Evolutionary conservation across 805 yeast species (phyloP).

Genomic region (Blastobotrys attinorum): DNA sequence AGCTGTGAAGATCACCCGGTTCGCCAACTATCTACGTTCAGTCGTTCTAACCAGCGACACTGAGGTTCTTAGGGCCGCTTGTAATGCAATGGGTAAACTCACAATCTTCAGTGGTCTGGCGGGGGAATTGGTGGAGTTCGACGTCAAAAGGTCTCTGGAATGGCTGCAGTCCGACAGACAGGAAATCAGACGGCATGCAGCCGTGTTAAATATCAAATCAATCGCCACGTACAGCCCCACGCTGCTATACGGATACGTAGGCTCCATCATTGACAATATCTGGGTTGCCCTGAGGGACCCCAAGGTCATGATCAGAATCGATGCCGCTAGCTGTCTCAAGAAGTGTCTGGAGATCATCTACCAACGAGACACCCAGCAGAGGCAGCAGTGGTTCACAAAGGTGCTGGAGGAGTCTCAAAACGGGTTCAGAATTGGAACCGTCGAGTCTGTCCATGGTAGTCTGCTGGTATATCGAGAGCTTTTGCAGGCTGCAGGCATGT

Average conservation of each 20-base stretch:
- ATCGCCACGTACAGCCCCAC: slow-evolving; percentile 86
- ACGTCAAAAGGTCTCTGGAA: slow-evolving; percentile 82
- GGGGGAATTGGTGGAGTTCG: slow-evolving; percentile 87
- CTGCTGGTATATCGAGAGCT: slow-evolving; percentile 75
- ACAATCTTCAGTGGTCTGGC: slow-evolving; percentile 87
- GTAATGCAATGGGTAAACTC: slow-evolving; percentile 76
- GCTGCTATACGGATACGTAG: slow-evolving; percentile 65
- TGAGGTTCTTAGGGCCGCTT: slow-evolving; percentile 80
- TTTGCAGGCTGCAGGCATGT: slow-evolving; percentile 61
- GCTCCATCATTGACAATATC: slow-evolving; percentile 68
- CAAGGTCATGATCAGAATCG: slow-evolving; percentile 65
- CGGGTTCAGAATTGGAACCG: slow-evolving; percentile 43
- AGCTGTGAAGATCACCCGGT: slow-evolving; percentile 80
- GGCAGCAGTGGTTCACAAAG: slow-evolving; percentile 67
- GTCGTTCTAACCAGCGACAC: slow-evolving; percentile 76
- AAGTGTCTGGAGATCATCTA: slow-evolving; percentile 72
- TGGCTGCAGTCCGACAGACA: slow-evolving; percentile 86
- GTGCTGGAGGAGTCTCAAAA: slow-evolving; percentile 60
- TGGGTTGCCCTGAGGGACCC: slow-evolving; percentile 85
- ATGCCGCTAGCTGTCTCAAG: slow-evolving; percentile 75
- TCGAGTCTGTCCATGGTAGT: slow-evolving; percentile 82
- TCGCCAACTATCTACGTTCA: slow-evolving; percentile 80
- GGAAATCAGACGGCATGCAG: slow-evolving; percentile 81
- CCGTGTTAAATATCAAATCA: slow-evolving; percentile 72
- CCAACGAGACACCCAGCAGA: slow-evolving; percentile 62